These are phyloP conservation scores for Haplosporangium sp. DNA, from an alignment of 371 early-diverging fungal species.

Conservation along the genomic window DNA sequence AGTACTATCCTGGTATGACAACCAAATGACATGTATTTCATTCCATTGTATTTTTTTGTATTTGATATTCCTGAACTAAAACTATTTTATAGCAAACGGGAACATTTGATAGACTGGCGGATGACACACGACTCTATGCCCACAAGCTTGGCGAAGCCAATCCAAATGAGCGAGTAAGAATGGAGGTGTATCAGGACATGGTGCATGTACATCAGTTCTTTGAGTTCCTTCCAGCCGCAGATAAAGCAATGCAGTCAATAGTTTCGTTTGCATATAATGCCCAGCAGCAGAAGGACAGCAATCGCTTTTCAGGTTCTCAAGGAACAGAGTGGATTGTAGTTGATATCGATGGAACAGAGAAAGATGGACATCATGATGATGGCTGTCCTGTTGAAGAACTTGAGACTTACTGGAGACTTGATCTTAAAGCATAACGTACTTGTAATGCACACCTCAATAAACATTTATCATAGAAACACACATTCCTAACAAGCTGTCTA, in stretches of 20 bases:
- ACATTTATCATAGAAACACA: too few species aligned
- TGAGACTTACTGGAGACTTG: constrained; percentile 28
- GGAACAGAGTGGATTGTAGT: constrained; percentile 44
- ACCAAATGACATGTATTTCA: not conserved
- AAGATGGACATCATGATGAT: constrained; percentile 26
- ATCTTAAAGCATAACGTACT: not conserved
- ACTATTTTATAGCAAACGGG: constrained; percentile 39
- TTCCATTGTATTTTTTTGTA: not conserved
- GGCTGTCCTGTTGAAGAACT: constrained; percentile 14
- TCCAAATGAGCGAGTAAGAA: constrained; percentile 20
- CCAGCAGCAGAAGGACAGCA: constrained; percentile 2
- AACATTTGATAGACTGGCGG: constrained; percentile 42
- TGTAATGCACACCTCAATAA: too few species aligned
- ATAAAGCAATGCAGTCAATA: constrained; percentile 21
- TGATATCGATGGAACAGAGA: constrained; percentile 23
- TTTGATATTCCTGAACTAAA: not conserved
- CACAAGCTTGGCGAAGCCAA: constrained; percentile 41
- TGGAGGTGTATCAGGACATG: constrained; percentile 45
- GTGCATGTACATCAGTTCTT: constrained; percentile 52
- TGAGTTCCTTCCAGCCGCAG: constrained; percentile 46
- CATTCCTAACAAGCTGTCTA: too few species aligned
- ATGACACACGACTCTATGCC: constrained; percentile 44
- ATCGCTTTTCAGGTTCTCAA: not conserved
- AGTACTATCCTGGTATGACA: constrained; percentile 34
- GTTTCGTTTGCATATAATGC: constrained; percentile 25